Evolutionary conservation across 345 rosid species (phyloP).

Genomic region (Kandelia obovata): DNA sequence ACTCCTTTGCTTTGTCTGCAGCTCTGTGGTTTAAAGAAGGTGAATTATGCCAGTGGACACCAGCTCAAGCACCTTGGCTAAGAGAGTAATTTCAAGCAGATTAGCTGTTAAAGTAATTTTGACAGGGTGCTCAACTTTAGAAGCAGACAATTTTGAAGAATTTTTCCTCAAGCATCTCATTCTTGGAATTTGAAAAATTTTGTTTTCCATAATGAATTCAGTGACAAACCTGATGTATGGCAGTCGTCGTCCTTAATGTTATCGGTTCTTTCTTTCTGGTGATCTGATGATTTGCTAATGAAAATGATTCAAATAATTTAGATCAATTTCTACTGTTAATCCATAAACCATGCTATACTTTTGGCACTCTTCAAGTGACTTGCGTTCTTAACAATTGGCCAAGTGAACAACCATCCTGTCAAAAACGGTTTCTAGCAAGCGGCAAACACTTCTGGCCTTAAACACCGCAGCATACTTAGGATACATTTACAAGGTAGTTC

Average conservation of each 20-base stretch:
- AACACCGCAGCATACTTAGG: too few relatives aligned
- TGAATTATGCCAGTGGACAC: slow-evolving; percentile 76
- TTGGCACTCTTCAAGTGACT: not conserved
- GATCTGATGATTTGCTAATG: too few relatives aligned
- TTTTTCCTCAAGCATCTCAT: slow-evolving; percentile 4
- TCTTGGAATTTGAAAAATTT: slow-evolving; percentile 1
- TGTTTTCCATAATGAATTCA: not conserved
- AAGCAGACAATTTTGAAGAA: slow-evolving; percentile 16
- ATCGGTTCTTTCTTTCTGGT: not conserved
- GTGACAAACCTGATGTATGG: not conserved
- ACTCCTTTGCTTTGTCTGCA: slow-evolving; percentile 15
- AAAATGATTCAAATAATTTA: not conserved
- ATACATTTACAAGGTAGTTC: too few relatives aligned
- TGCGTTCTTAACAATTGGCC: too few relatives aligned
- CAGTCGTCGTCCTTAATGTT: too few relatives aligned
- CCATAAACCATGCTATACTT: too few relatives aligned
- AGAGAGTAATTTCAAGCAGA: slow-evolving; percentile 42
- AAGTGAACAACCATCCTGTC: too few relatives aligned
- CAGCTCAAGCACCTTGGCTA: slow-evolving; percentile 73
- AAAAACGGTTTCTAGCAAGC: too few relatives aligned
- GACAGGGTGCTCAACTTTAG: not conserved
- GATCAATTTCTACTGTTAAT: not conserved
- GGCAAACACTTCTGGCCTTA: too few relatives aligned
- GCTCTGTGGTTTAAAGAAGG: slow-evolving; percentile 92
- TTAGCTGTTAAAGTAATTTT: slow-evolving; percentile 7